phyloP scores from a whole-genome alignment of 192 early-diverging fungal species.

The Spizellomyces sp. region DNA sequence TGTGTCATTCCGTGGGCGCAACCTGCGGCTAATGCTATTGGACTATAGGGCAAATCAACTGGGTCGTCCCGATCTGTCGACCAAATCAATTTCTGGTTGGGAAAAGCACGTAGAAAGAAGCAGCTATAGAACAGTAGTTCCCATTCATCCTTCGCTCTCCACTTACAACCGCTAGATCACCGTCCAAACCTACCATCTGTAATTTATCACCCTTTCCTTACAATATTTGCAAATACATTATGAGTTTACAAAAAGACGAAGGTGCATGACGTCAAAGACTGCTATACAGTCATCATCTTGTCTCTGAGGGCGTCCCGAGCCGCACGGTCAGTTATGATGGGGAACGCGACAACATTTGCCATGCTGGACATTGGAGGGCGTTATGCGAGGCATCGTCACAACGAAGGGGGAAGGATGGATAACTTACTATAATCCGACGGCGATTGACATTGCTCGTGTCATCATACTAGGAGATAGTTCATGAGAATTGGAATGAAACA shows the following conservation, averaged over 20 bases:
- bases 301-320: conserved; percentile 20
- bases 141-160: neutral
- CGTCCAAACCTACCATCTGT: no score
- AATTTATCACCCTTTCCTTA: no score
- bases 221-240: no score
- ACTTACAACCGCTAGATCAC: neutral
- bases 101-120: conserved; percentile 12
- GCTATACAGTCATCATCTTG: conserved; percentile 20
- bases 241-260: no score
- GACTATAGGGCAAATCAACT: conserved; percentile 2
- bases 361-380: conserved; percentile 5
- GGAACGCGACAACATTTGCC: conserved; percentile 33
- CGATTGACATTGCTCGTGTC: conserved; percentile 35
- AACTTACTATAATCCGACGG: conserved; percentile 34
- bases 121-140: conserved; percentile 11
- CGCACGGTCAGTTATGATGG: conserved; percentile 10
- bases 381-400: neutral
- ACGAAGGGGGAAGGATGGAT: neutral
- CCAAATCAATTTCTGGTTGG: conserved; percentile 30
- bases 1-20: neutral
- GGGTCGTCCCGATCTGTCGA: neutral
- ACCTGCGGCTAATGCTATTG: neutral
- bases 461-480: conserved; percentile 22
- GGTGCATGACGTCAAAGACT: no score
- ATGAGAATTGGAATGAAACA: neutral